Evolutionary conservation across 1,284 basidiomycete species (phyloP).

Genomic region (Trichosporon faecale): DNA sequence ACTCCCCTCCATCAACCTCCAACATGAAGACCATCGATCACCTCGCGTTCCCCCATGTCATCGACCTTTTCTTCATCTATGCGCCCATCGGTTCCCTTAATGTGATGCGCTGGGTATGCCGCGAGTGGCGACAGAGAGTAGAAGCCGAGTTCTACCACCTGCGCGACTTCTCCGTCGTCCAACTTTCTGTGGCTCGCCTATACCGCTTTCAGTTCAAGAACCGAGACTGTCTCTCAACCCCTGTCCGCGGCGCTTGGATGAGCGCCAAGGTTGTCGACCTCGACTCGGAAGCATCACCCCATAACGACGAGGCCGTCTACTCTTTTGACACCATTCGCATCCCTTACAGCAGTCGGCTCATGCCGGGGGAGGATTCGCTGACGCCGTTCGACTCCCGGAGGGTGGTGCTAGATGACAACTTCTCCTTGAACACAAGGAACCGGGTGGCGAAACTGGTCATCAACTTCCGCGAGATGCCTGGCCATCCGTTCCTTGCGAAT

Average conservation of each 20-base stretch:
- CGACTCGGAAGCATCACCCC: too few species aligned
- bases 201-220: too few species aligned
- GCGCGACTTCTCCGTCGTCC: background rate
- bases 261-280: background rate
- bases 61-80: conserved; percentile 9
- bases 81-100: background rate
- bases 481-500: background rate
- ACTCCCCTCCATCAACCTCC: background rate
- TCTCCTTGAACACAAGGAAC: background rate
- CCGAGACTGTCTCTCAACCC: too few species aligned
- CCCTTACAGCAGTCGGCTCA: background rate
- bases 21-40: conserved; percentile 10
- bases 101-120: background rate
- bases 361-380: background rate
- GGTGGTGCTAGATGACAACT: background rate
- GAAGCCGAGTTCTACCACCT: background rate
- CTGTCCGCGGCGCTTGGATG: too few species aligned
- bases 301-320: too few species aligned
- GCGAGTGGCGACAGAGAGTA: background rate
- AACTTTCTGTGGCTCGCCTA: too few species aligned
- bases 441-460: background rate
- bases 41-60: conserved; percentile 13
- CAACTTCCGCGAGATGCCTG: background rate
- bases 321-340: background rate
- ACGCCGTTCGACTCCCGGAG: background rate